A percentile compares a stretch with the other conserved stretches of the same genome.
phyloP scores from a whole-genome alignment of 2,329 filamentous ascomycete species.

The Scortechinia acanthostroma region DNA sequence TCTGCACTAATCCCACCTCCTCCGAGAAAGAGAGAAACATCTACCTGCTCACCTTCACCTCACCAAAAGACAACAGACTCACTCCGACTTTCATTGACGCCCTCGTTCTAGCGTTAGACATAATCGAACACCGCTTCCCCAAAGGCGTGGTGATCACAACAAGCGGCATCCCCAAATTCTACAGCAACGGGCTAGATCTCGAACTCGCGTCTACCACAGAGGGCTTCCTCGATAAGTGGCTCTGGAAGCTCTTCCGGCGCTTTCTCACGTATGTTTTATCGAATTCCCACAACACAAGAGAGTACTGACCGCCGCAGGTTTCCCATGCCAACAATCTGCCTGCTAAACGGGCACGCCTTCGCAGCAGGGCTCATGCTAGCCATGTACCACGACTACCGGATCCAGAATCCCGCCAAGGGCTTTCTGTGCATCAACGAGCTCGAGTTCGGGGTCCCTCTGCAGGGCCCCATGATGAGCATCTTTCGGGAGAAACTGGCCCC shows the following conservation, averaged over 20 bases:
- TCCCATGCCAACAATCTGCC: constrained; percentile 76
- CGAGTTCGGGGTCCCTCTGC: constrained; percentile 70
- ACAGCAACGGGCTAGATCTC: constrained; percentile 76
- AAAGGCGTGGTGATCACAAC: constrained; percentile 75
- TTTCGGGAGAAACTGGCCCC: constrained; percentile 64
- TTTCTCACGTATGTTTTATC: constrained; percentile 41
- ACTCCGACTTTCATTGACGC: constrained; percentile 62
- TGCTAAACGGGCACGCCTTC: constrained; percentile 75
- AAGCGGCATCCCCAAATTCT: constrained; percentile 71
- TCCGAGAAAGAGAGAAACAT: constrained; percentile 23
- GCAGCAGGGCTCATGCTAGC: constrained; percentile 76
- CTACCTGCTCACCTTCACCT: constrained; percentile 68
- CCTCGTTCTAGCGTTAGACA: constrained; percentile 66
- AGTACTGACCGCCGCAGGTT: constrained; percentile 25
- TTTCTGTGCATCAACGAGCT: constrained; percentile 77
- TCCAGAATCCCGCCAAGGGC: constrained; percentile 66
- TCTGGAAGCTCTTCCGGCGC: constrained; percentile 61
- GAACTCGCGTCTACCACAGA: constrained; percentile 52
- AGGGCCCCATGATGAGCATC: constrained; percentile 66
- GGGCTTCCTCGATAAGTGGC: constrained; percentile 48
- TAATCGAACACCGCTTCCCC: constrained; percentile 60
- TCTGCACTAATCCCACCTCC: constrained; percentile 51
- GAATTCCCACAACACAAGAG: constrained; percentile 3
- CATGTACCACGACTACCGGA: constrained; percentile 77
- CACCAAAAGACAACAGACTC: constrained; percentile 71